Evolutionary conservation across 169 alveolate genomes (phyloP), one percentile per base, ranked within the genome.

Genomic region (Babesia bovis): DNA sequence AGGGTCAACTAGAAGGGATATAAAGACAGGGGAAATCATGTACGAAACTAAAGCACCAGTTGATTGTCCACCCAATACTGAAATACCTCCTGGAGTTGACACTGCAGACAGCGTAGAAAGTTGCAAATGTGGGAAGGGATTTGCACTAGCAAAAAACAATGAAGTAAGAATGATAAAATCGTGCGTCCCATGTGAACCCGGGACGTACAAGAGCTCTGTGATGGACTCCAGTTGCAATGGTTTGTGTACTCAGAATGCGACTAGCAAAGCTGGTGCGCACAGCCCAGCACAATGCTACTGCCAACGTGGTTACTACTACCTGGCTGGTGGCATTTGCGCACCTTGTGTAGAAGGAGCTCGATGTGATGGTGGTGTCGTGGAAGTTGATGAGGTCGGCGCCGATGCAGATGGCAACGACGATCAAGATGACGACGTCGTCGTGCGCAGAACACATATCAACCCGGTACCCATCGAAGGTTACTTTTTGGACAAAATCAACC

Each of bases 71-170:
- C 53, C 51, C 17, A 40, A 91, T 44, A 91, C 95, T 2, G 82
- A 84, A 55, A 87, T 91, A 23, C 85, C 93, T 3, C 89, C 92
- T 7, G 95, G 95, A 6, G 88, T 83, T 45, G 93, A 87, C 59
- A 85, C 91, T 25, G 89, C 94, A 25, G 68, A 81, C 36, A 51
- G 89, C 13, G 74, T 84, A 32, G 90, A 91, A 33, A 90, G 84
- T 61, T 91, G 95, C 61, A 60, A 82, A 83, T 91, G 95, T 77
- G 90, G 71, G n/a, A 84, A 83, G 41, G 95, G 95, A 17, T 85
- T 83, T 66, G 87, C 88, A 47, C 69, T 86, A 42, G 83, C 66
- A 19, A 33, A 47, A 25, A 23, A 44, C 26, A 88, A 74, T 36
- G 52, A 47, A 6, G 55, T n/a, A 17, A 53, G 36, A 4, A 33